These are phyloP conservation scores for Hanseniaspora pseudoguilliermondii DNA, from an alignment of 805 yeast genomes.

Conservation along the genomic window DNA sequence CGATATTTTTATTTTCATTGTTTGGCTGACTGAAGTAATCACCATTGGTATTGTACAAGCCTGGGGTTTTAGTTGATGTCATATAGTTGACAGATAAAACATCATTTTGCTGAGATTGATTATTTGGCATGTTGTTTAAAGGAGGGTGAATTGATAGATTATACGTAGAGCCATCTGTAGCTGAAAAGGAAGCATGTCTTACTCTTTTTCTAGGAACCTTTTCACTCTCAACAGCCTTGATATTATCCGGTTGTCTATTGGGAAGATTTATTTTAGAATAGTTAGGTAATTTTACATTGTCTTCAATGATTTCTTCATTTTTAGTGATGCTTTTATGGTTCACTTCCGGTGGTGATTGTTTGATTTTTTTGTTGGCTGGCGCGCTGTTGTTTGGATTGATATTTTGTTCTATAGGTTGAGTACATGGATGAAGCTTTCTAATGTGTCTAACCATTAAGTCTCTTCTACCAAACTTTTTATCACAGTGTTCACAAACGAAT, in stretches of 20 bases:
- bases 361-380: not conserved
- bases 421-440: constrained; percentile 67
- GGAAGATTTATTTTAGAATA: constrained; percentile 1
- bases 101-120: not conserved
- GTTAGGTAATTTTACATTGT: not conserved
- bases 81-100: not conserved
- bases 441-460: constrained; percentile 84
- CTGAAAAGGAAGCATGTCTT: constrained; percentile 36
- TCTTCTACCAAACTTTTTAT: constrained; percentile 86
- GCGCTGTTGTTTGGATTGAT: not conserved
- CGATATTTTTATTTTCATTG: not conserved
- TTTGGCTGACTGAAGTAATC: not conserved
- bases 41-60: not conserved
- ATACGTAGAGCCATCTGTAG: constrained; percentile 31
- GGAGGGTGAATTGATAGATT: constrained; percentile 12
- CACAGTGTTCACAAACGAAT: constrained; percentile 91
- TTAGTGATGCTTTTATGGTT: constrained; percentile 19
- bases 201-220: constrained; percentile 20
- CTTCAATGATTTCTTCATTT: not conserved
- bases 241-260: not conserved
- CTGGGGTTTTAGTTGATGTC: not conserved
- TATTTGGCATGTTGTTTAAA: not conserved
- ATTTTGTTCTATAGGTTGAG: constrained; percentile 4
- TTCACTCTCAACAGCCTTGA: not conserved
- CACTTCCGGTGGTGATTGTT: constrained; percentile 20